These are phyloP conservation scores for Globisporangium parvum DNA, from an alignment of 352 stramenopile genomes.

Conservation along the genomic window DNA sequence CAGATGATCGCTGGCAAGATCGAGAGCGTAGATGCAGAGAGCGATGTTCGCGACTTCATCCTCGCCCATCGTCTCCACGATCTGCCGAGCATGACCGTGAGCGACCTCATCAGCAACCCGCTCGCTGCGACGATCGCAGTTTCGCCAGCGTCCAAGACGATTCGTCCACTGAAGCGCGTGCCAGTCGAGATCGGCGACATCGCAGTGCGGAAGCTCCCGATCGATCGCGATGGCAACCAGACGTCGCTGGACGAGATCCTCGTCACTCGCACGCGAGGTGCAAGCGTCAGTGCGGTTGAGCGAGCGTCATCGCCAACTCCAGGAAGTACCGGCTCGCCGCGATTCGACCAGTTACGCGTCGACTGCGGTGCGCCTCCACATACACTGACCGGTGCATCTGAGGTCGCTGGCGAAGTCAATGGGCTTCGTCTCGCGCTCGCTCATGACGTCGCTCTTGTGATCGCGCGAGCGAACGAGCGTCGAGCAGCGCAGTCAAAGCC, in stretches of 20 bases:
- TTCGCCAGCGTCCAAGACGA: slow-evolving; percentile 41
- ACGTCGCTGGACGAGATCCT: slow-evolving; percentile 36
- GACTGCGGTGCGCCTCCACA: slow-evolving; percentile 6
- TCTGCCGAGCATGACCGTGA: slow-evolving; percentile 48
- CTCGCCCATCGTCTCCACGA: slow-evolving; percentile 27
- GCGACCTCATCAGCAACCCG: slow-evolving; percentile 48
- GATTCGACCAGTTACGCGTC: slow-evolving; percentile 14
- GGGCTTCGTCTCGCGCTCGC: slow-evolving; percentile 24
- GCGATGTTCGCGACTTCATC: slow-evolving; percentile 69
- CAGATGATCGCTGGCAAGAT: slow-evolving; percentile 71
- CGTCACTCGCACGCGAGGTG: slow-evolving; percentile 13
- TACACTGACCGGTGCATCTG: slow-evolving; percentile 6
- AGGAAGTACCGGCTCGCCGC: neutral
- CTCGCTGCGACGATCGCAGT: slow-evolving; percentile 24
- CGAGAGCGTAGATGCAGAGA: slow-evolving; percentile 63
- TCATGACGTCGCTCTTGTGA: slow-evolving; percentile 37
- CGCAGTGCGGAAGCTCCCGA: slow-evolving; percentile 50
- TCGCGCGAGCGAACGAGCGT: slow-evolving; percentile 24
- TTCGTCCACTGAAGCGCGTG: slow-evolving; percentile 36
- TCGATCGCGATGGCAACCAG: slow-evolving; percentile 56
- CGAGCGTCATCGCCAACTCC: neutral
- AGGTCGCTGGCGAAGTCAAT: neutral
- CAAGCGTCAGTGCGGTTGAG: neutral
- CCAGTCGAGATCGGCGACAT: slow-evolving; percentile 64
- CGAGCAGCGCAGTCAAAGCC: slow-evolving; percentile 4